phyloP scores from a whole-genome alignment of 495 filamentous ascomycete genomes.

The Xylaria scruposa region DNA sequence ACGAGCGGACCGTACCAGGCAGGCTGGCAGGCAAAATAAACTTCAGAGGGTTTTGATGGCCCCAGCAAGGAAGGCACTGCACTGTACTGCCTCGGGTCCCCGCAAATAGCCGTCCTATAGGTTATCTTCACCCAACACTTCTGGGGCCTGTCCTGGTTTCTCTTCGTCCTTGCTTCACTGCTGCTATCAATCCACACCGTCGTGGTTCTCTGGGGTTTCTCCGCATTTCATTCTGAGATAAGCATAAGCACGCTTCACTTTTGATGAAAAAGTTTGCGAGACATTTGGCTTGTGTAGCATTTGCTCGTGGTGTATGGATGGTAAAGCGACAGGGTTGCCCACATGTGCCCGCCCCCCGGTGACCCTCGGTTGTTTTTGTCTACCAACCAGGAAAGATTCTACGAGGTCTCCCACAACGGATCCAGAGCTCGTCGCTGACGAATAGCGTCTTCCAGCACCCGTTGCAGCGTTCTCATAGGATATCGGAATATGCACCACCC shows the following conservation, averaged over 20 bases:
- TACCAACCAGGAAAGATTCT: slow-evolving; percentile 41
- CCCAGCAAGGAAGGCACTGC: neutral
- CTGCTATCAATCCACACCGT: neutral
- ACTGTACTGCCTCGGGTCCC: slow-evolving; percentile 2
- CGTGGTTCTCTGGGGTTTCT: neutral
- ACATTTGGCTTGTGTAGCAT: slow-evolving; percentile 1
- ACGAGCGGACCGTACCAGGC: slow-evolving; percentile 1
- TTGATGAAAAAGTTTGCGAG: slow-evolving; percentile 15
- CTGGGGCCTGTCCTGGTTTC: neutral
- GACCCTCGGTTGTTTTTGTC: slow-evolving; percentile 1
- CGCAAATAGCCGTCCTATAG: slow-evolving; percentile 16
- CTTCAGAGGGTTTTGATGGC: neutral
- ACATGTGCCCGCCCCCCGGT: slow-evolving; percentile 12
- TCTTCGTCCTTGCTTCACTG: slow-evolving; percentile 11
- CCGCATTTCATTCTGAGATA: slow-evolving; percentile 1
- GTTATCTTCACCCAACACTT: neutral
- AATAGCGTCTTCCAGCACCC: slow-evolving; percentile 39
- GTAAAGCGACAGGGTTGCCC: slow-evolving; percentile 24
- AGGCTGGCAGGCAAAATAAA: too few species aligned
- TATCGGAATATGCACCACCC: slow-evolving; percentile 42
- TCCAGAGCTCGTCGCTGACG: slow-evolving; percentile 30
- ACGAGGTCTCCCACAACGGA: slow-evolving; percentile 22
- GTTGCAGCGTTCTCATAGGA: slow-evolving; percentile 39
- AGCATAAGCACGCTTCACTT: slow-evolving; percentile 1
- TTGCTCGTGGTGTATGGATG: slow-evolving; percentile 5